These are phyloP conservation scores for Jaltomata sinuosa DNA, from an alignment of 257 asterid genomes.

Conservation along the genomic window DNA sequence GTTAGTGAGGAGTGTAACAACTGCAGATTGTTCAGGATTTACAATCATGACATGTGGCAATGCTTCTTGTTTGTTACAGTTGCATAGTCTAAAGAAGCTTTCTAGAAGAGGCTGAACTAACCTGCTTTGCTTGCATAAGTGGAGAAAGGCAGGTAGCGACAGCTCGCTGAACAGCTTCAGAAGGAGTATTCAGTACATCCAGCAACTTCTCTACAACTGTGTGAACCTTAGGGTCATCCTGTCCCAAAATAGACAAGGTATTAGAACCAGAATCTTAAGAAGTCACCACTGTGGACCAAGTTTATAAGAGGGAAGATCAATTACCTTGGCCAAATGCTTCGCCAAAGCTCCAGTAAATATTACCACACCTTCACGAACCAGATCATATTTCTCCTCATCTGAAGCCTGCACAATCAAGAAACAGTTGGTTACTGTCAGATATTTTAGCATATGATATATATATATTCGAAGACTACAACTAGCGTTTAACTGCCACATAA, in stretches of 20 bases:
- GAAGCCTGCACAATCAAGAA: slow-evolving; percentile 47
- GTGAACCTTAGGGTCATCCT: slow-evolving; percentile 97
- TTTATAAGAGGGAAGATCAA: not conserved
- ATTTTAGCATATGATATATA: not conserved
- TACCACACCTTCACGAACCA: slow-evolving; percentile 99
- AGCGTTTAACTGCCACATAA: not conserved
- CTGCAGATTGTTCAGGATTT: not conserved
- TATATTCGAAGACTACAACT: not conserved
- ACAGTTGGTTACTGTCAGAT: not conserved
- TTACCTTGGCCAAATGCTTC: slow-evolving; percentile 83
- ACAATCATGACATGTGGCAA: not conserved
- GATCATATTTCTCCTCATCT: slow-evolving; percentile 87
- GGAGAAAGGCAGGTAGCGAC: slow-evolving; percentile 94
- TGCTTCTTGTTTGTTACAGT: not conserved
- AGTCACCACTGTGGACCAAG: not conserved
- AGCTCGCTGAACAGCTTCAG: slow-evolving; percentile 98
- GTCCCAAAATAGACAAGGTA: slow-evolving; percentile 10
- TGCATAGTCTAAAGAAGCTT: not conserved
- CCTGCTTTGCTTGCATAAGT: slow-evolving; percentile 92
- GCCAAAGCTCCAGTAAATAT: slow-evolving; percentile 96
- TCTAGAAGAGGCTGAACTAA: slow-evolving; percentile 7
- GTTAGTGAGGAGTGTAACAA: not conserved
- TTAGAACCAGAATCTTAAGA: not conserved
- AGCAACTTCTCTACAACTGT: slow-evolving; percentile 91
- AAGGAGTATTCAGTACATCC: slow-evolving; percentile 93